phyloP scores from a whole-genome alignment of 2,329 filamentous ascomycete species.

The Fusarium beomiforme region DNA sequence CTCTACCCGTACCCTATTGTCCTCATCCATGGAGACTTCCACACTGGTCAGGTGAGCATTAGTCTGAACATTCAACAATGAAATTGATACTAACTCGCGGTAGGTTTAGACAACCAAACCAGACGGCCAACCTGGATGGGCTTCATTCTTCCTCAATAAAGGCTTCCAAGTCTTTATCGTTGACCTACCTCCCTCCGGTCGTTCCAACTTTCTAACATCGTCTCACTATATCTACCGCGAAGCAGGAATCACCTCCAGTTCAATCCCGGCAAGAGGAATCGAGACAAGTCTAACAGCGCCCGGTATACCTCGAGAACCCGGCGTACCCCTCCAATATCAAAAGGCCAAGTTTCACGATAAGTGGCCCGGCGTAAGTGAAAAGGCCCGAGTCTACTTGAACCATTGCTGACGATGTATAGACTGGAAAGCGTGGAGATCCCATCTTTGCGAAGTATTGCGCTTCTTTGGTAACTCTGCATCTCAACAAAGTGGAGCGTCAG shows the following conservation, averaged over 20 bases:
- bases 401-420: constrained; percentile 34
- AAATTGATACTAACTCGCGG: neutral
- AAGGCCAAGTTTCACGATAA: constrained; percentile 47
- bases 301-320: constrained; percentile 12
- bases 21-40: constrained; percentile 51
- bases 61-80: accelerated
- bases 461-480: constrained; percentile 51
- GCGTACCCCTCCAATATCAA: constrained; percentile 32
- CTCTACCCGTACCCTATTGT: constrained; percentile 42
- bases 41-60: constrained; percentile 46
- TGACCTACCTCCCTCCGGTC: constrained; percentile 54
- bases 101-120: constrained; percentile 58
- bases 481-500: constrained; percentile 46
- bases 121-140: constrained; percentile 58
- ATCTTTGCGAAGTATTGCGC: constrained; percentile 61
- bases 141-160: constrained; percentile 53
- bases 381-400: accelerated
- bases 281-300: constrained; percentile 49
- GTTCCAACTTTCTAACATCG: constrained; percentile 44
- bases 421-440: constrained; percentile 54
- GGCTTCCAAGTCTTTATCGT: constrained; percentile 57
- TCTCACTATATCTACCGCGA: constrained; percentile 37
- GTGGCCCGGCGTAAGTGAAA: constrained; percentile 50
- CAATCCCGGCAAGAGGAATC: constrained; percentile 35
- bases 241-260: constrained; percentile 22